Base-by-base conservation (phyloP, 768 basidiomycete genomes). In the Tylopilus vinaceipallidus region DNA sequence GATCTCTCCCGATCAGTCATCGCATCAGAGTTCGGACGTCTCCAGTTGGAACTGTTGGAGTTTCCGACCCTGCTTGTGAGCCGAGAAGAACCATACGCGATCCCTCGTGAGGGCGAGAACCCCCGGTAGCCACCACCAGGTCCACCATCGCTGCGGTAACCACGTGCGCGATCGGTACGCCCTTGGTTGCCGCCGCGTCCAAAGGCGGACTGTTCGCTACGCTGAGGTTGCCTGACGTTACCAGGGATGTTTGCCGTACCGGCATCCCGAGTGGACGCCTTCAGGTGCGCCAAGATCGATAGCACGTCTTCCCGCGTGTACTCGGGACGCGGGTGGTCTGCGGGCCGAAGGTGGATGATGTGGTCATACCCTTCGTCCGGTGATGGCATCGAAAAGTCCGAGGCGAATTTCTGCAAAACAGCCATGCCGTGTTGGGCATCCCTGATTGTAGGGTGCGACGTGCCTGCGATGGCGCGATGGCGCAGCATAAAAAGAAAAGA, bases 401-500 rank as follows among this genome's bases (percentile, higher is more conserved):
- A 71, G 40, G 76, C 76, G 66, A 92, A 89, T 45, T 80, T 79
- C 52, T 78, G 73, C 47, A 91, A 73, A n/a, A 90, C 70, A 30
- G 72, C 68, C 58, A 84, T 59, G 17, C 81, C 87, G 37, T 79
- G 74, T 60, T 78, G 76, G 45, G 77, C 73, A 55, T 67, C 74
- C 54, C 72, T 81, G 67, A 92, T 91, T 46, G 90, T 92, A 44
- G 89, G 91, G 69, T 90, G 89, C 42, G 70, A 73, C 30, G 75
- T 76, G 58, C 89, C 89, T 91, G 62, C 61, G 38, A 55, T 34
- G 47, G n/a, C 50, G 47, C 45, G 47, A 56, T 39, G 45, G 38
- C 47, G 48, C 26, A 14, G n/a, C 42, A 14, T 30, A 16, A 41
- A 26, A 26, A 17, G n/a, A 35, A 35, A 19, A 17, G 17, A 35